Percentiles rank a stretch among this genome's conserved stretches.
These are phyloP conservation scores for Macrophomina tecta DNA, from an alignment of 2,329 filamentous ascomycete species.

Conservation along the genomic window DNA sequence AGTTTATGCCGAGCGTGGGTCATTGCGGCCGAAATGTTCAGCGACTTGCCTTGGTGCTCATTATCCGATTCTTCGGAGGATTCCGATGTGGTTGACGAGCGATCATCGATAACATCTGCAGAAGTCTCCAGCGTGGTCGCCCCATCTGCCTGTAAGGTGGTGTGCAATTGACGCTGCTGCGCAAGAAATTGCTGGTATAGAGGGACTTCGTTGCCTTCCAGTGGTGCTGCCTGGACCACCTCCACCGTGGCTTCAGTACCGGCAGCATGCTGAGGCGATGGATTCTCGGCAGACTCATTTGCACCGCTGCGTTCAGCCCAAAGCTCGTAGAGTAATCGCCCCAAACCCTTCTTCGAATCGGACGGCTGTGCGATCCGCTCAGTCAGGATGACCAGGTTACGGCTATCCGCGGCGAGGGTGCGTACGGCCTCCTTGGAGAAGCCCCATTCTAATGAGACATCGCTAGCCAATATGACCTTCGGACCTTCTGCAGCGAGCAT, in stretches of 20 bases:
- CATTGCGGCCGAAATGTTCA: conserved; percentile 86
- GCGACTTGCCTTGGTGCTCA: conserved; percentile 87
- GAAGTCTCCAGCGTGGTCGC: conserved; percentile 71
- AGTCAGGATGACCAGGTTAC: conserved; percentile 86
- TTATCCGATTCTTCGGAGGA: conserved; percentile 87
- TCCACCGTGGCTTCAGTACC: conserved; percentile 48
- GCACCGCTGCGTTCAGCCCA: conserved; percentile 44
- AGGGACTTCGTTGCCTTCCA: conserved; percentile 77
- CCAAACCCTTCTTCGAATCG: conserved; percentile 55
- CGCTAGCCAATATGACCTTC: conserved; percentile 87
- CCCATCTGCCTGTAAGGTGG: conserved; percentile 74
- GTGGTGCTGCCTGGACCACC: conserved; percentile 60
- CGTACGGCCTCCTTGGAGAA: conserved; percentile 84
- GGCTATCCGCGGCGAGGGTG: conserved; percentile 74
- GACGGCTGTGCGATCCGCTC: conserved; percentile 66
- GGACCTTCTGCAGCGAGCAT: conserved; percentile 62
- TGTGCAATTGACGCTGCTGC: conserved; percentile 84
- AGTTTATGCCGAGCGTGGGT: conserved; percentile 87
- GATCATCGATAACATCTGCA: conserved; percentile 79
- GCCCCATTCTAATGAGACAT: conserved; percentile 90
- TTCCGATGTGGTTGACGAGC: conserved; percentile 83
- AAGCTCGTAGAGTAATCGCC: conserved; percentile 74
- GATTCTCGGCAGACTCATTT: conserved; percentile 58
- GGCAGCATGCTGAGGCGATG: conserved; percentile 70
- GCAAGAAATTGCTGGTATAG: conserved; percentile 93